phyloP scores from a whole-genome alignment of 2,329 filamentous ascomycete species.

The Pyrenochaeta sp. region DNA sequence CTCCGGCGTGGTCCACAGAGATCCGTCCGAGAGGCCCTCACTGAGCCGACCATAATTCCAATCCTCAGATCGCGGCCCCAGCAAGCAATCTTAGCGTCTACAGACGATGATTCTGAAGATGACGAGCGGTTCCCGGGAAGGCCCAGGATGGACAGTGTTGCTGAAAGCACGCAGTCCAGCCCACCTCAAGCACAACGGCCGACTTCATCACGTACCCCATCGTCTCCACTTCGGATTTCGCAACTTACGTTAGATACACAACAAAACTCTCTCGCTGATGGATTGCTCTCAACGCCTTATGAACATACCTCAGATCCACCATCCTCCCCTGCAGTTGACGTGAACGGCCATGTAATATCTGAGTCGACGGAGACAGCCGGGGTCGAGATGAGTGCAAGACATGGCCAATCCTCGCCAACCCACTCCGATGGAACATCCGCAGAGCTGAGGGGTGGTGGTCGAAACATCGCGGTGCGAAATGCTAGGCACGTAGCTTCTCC shows the following conservation, averaged over 20 bases:
- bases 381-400: too few species aligned
- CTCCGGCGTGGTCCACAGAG: conserved; percentile 41
- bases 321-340: too few species aligned
- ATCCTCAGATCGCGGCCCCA: conserved; percentile 30
- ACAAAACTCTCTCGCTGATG: too few species aligned
- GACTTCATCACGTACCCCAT: conserved; percentile 2
- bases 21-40: conserved; percentile 39
- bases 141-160: conserved; percentile 11
- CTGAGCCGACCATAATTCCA: conserved; percentile 33
- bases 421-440: conserved; percentile 20
- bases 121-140: too few species aligned
- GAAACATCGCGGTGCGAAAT: too few species aligned
- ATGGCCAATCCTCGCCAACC: too few species aligned
- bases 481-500: conserved; percentile 19
- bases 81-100: conserved; percentile 25
- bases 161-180: background rate
- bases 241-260: conserved; percentile 38
- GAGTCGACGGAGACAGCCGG: too few species aligned
- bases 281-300: too few species aligned
- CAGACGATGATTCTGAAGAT: conserved; percentile 23
- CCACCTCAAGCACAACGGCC: conserved; percentile 5
- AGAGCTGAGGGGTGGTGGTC: conserved; percentile 24
- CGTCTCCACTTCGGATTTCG: conserved; percentile 10
- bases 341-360: too few species aligned
- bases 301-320: too few species aligned